Percentiles rank a stretch among this genome's conserved stretches.
Evolutionary conservation across 2,329 filamentous ascomycete species (phyloP).

Genomic region (Tolypocladium ovalisporum): DNA sequence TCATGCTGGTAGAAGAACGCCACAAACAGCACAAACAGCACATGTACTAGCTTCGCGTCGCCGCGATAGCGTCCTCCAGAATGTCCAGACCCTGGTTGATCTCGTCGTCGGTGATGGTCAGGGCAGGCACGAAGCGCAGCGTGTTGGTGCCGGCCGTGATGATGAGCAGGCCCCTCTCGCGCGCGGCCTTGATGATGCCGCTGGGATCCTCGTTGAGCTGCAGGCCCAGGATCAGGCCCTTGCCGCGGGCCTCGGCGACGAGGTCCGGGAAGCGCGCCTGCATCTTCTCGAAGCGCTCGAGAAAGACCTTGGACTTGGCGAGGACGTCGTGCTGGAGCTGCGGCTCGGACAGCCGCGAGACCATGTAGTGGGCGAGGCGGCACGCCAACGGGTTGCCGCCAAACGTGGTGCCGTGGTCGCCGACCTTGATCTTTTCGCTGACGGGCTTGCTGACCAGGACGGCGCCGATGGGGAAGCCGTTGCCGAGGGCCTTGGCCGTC

Average conservation of each 20-base stretch:
- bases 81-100: slow-evolving; percentile 70
- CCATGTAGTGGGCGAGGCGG: slow-evolving; percentile 76
- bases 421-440: slow-evolving; percentile 34
- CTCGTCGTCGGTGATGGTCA: slow-evolving; percentile 71
- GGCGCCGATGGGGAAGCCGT: slow-evolving; percentile 91
- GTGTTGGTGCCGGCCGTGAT: slow-evolving; percentile 93
- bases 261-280: slow-evolving; percentile 49
- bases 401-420: slow-evolving; percentile 91
- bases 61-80: slow-evolving; percentile 53
- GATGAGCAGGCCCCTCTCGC: slow-evolving; percentile 77
- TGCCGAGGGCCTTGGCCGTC: slow-evolving; percentile 90
- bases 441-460: slow-evolving; percentile 30
- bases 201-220: slow-evolving; percentile 68
- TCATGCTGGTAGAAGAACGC: neutral
- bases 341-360: slow-evolving; percentile 62
- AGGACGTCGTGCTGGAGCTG: slow-evolving; percentile 59
- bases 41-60: slow-evolving; percentile 20
- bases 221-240: slow-evolving; percentile 75
- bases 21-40: neutral
- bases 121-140: slow-evolving; percentile 78
- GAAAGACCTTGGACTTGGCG: slow-evolving; percentile 48
- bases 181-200: slow-evolving; percentile 69
- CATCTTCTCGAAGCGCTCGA: slow-evolving; percentile 34
- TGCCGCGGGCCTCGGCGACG: slow-evolving; percentile 69
- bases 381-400: slow-evolving; percentile 84